phyloP scores from a whole-genome alignment of 495 filamentous ascomycete species.

The Penicillium maclennaniae region DNA sequence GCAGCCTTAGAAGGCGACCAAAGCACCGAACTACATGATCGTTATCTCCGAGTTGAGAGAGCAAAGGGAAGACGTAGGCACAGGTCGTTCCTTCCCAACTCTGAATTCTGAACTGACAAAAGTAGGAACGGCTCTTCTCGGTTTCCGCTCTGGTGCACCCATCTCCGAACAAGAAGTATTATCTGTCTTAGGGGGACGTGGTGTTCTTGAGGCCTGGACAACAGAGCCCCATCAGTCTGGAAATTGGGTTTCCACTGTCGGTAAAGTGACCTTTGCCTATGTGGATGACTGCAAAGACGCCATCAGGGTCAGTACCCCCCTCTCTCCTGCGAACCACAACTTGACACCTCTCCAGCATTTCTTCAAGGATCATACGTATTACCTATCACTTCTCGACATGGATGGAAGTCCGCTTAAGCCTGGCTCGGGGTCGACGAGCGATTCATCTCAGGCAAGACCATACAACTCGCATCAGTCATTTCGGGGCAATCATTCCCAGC shows the following conservation, averaged over 20 bases:
- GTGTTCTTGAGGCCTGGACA: conserved; percentile 8
- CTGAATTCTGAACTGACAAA: conserved; percentile 2
- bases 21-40: conserved; percentile 6
- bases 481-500: background rate
- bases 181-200: conserved; percentile 1
- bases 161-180: conserved; percentile 6
- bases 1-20: conserved; percentile 6
- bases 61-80: conserved; percentile 20
- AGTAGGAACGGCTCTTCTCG: conserved; percentile 18
- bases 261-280: conserved; percentile 21
- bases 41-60: conserved; percentile 16
- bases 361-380: conserved; percentile 11
- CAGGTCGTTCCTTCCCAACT: background rate
- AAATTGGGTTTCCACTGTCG: conserved; percentile 2
- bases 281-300: conserved; percentile 22
- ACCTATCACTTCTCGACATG: conserved; percentile 7
- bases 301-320: conserved; percentile 13
- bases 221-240: conserved; percentile 2
- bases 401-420: background rate
- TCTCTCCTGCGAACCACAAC: background rate
- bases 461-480: background rate
- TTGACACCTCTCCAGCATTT: conserved; percentile 11
- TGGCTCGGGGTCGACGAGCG: background rate
- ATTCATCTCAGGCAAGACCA: background rate
- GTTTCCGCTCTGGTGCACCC: conserved; percentile 9